These are phyloP conservation scores for Brassica nigra DNA, from an alignment of 345 rosid genomes.

Conservation along the genomic window DNA sequence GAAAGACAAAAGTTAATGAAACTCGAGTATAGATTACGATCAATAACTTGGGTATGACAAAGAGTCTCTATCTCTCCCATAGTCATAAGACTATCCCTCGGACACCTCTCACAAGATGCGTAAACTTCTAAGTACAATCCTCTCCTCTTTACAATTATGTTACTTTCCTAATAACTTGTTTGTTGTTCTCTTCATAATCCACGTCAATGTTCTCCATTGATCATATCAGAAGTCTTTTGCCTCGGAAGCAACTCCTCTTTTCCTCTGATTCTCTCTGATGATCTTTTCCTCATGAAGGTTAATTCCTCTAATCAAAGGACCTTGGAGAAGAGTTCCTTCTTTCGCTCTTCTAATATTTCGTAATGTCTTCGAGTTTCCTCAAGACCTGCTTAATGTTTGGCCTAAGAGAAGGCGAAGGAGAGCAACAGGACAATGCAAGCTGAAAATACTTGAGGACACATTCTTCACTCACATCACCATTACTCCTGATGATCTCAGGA, in stretches of 20 bases:
- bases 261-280: background rate
- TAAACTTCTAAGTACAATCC: too few species aligned
- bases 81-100: too few species aligned
- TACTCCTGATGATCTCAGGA: conserved; percentile 56
- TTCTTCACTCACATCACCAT: conserved; percentile 54
- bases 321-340: conserved; percentile 37
- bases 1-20: background rate
- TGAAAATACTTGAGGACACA: conserved; percentile 63
- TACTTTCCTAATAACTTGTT: too few species aligned
- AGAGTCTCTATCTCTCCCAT: too few species aligned
- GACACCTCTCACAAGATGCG: too few species aligned
- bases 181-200: too few species aligned
- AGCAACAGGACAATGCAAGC: conserved; percentile 85
- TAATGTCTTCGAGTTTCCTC: conserved; percentile 63
- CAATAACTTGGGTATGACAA: too few species aligned
- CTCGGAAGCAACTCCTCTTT: background rate
- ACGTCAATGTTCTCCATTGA: too few species aligned
- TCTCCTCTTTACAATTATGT: too few species aligned
- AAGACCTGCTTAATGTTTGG: conserved; percentile 68
- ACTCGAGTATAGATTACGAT: too few species aligned
- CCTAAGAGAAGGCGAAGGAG: conserved; percentile 83
- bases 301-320: conserved; percentile 40
- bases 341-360: background rate
- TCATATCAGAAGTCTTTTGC: conserved; percentile 35
- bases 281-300: conserved; percentile 33